These are phyloP conservation scores for Nicotiana paniculata DNA, from an alignment of 257 asterid genomes.

Conservation along the genomic window DNA sequence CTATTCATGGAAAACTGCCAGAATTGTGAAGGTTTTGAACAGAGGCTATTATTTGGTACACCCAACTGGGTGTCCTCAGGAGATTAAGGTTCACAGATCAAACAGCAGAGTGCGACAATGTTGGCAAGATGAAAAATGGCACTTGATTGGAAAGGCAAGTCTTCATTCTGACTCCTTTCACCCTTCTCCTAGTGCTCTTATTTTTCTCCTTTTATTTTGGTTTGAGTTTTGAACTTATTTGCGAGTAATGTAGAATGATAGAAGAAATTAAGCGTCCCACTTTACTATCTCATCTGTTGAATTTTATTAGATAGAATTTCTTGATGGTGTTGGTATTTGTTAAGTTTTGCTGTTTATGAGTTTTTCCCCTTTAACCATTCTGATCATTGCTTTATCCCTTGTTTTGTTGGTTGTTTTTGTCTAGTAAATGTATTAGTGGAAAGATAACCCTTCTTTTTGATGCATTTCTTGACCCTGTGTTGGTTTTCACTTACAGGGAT, in stretches of 20 bases:
- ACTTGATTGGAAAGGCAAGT: slow-evolving; percentile 34
- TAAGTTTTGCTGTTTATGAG: background rate
- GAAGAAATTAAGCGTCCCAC: background rate
- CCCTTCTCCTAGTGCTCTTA: background rate
- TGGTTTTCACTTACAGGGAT: slow-evolving; percentile 11
- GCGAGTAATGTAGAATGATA: background rate
- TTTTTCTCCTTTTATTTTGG: background rate
- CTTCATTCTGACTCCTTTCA: background rate
- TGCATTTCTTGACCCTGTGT: background rate
- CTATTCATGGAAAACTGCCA: slow-evolving; percentile 37
- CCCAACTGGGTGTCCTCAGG: slow-evolving; percentile 26
- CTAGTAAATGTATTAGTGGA: background rate
- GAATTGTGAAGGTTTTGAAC: slow-evolving; percentile 23
- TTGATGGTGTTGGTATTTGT: background rate
- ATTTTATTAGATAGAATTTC: background rate
- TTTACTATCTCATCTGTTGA: background rate
- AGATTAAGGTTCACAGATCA: slow-evolving; percentile 20
- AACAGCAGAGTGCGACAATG: slow-evolving; percentile 32
- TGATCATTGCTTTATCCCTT: background rate
- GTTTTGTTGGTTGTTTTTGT: background rate
- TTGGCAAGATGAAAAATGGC: slow-evolving; percentile 37
- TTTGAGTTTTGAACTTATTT: background rate
- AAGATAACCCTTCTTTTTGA: background rate
- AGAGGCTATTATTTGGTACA: slow-evolving; percentile 21
- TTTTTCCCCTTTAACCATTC: background rate